A percentile compares a stretch with the other conserved stretches of the same genome.
phyloP scores from a whole-genome alignment of 441 rosid species.

The Rhodomyrtus psidioides region DNA sequence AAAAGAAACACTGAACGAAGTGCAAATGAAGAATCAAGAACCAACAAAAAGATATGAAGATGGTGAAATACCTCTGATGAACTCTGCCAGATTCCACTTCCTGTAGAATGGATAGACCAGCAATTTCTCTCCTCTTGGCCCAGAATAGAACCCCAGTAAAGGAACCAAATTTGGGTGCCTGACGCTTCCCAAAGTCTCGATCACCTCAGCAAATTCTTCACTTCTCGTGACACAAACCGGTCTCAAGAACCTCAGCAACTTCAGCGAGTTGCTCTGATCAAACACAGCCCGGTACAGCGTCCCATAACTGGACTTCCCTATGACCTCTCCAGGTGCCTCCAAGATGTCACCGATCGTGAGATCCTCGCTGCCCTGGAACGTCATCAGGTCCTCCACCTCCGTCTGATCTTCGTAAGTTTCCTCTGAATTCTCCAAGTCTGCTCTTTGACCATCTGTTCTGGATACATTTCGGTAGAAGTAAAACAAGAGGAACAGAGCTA shows the following conservation, averaged over 20 bases:
- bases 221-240: slow-evolving; percentile 52
- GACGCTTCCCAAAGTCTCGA: slow-evolving; percentile 47
- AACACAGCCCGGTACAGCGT: slow-evolving; percentile 78
- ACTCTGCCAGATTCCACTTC: slow-evolving; percentile 57
- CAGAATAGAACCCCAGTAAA: slow-evolving; percentile 76
- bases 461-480: slow-evolving; percentile 22
- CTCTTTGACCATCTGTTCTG: not conserved
- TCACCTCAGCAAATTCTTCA: slow-evolving; percentile 36
- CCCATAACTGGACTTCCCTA: slow-evolving; percentile 80
- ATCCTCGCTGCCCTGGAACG: slow-evolving; percentile 62
- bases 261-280: slow-evolving; percentile 39
- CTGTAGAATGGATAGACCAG: slow-evolving; percentile 63
- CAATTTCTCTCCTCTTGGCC: slow-evolving; percentile 86
- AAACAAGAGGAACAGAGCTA: slow-evolving; percentile 24
- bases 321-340: slow-evolving; percentile 95
- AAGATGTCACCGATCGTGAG: slow-evolving; percentile 67
- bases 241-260: slow-evolving; percentile 74
- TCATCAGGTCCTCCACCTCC: slow-evolving; percentile 46
- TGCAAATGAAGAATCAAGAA: slow-evolving; percentile 7
- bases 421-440: not conserved
- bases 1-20: not conserved
- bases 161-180: slow-evolving; percentile 83
- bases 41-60: not conserved
- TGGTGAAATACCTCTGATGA: slow-evolving; percentile 47
- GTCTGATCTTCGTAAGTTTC: not conserved